Base-by-base conservation (phyloP, 768 basidiomycete species). In the Paxillus rubicundulus region DNA sequence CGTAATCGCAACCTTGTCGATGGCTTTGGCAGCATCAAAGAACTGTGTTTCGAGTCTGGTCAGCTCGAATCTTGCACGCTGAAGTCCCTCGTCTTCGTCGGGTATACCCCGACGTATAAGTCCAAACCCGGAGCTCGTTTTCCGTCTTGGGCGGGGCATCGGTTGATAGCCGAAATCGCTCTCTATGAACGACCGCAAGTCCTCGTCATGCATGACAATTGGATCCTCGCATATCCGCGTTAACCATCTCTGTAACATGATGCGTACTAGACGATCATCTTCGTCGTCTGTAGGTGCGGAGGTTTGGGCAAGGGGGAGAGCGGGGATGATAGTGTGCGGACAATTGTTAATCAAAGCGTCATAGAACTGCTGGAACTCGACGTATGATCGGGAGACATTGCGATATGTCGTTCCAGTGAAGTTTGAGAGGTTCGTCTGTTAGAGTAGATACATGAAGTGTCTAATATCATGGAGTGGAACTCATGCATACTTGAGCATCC, bases 221-320 rank as follows among this genome's bases (percentile, higher is more conserved):
- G 86, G 84, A 67, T 98, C 93, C 66, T 95, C 93, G 72, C 89
- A 96, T 30, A 98, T 84, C 50, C 97, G 77, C 10, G 90, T 85
- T 49, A 97, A 80, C 96, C 97, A 99, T 55, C 91, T 77, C 70
- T 98, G 97, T 18, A 98, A 77, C 81, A 95, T 92, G 54, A 95
- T 88, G 67, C 89, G 89, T 30, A 99, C 92, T 2, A 99, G 79
- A 17, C 97, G 81, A 68, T 98, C 97, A 69, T 99, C 97, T 71
- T 98, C 97, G 72, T 98, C 97, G 64, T 98, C 97, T 12, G 92
- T 94, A 21, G 92, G 88, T 2, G 97, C 97, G 12, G 95, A 98
- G 0, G 95, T 98, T 59, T 96, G 92, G 0, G 95, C 84, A n/a
- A 98, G 79, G 1, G 97, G 97, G 13, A 99, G 79, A 4, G 97